Evolutionary conservation across 1,139 yeast genomes (phyloP), one percentile per base, ranked within the genome.

Genomic region (Magnusiomyces sp.): DNA sequence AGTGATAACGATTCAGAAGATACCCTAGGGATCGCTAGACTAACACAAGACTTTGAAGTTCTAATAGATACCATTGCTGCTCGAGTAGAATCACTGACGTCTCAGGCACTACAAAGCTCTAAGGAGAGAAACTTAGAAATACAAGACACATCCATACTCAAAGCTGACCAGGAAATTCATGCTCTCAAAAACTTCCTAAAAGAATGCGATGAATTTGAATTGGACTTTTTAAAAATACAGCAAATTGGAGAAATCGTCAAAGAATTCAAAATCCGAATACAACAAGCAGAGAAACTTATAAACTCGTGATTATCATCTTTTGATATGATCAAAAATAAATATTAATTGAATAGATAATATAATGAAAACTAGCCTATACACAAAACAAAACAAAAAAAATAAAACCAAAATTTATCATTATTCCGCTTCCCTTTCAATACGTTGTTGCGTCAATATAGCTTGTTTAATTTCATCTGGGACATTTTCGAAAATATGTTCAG

Each of bases 161-260:
- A 49, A 53, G 71, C 60, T 65, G 75, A 74, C 33, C 57, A 61
- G 2, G 75, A 80, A 50, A 68, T 83, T 45, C 62, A 61, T 0
- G 65, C 65, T 10, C 71, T 79, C 2, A 75, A 74, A 40, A 51
- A 53, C 1, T 53, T 84, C 14, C 54, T 81, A 19, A 58, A 59
- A 5, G 67, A 74, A 40, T 83, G 90, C 56, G 75, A 75, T 40
- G 74, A 72, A 14, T 59, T 86, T 20, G 86, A 83, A 56, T 61
- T 66, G 53, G 85, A 83, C 56, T 80, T 85, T 54, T 71, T 77
- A 61, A 84, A 83, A 65, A 62, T 87, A 50, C 81, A 82, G 53
- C 95, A 85, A 60, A 71, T 87, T 46, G 72, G 71, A 39, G 58
- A 65, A 49, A 81, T 83, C 41, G 72, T 69, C 7, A 54, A 57